Evolutionary conservation across 305 asterid species (phyloP), one percentile per base, ranked within the genome.

Genomic region (Caryopteris hybrid): DNA sequence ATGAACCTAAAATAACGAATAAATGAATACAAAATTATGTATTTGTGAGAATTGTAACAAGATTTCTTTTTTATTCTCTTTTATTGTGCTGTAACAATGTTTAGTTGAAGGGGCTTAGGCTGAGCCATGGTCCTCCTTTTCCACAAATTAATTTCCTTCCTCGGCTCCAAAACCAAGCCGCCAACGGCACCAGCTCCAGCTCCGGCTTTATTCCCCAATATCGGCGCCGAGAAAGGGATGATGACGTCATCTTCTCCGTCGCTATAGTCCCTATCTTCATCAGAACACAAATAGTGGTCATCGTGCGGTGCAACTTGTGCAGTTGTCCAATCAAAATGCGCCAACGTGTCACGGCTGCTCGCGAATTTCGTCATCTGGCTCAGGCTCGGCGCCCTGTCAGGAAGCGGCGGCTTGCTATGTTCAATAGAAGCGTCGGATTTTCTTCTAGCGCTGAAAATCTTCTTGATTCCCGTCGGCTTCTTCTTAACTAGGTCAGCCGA

Each of bases 111-210:
- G n/a, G 86, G 86, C 72, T 70, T 75, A 7, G 85, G 86, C 70
- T 77, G 84, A 72, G 82, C 67, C 82, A 79, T 68, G 9, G 85
- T 78, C 79, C 91, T 76, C 70, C 88, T 79, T 33, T 73, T 85
- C 91, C 91, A 85, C 77, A 85, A 66, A 76, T 79, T 90, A 46
- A 90, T 83, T 74, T 92, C 97, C 77, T 82, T 89, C 73, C 81
- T 88, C 60, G 91, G 90, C 86, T 82, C 86, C 85, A 85, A 73
- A 13, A 29, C 65, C 61, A 43, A 61, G 21, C 63, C 69, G 36
- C 62, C 45, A n/a, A n/a, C n/a, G n/a, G n/a, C n/a, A n/a, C n/a
- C n/a, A n/a, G n/a, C n/a, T n/a, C n/a, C n/a, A n/a, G n/a, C n/a
- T n/a, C n/a, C n/a, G n/a, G n/a, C n/a, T n/a, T n/a, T n/a, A n/a